A percentile compares a stretch with the other conserved stretches of the same genome.
phyloP scores from a whole-genome alignment of 345 rosid genomes.

The Camelina hispida region DNA sequence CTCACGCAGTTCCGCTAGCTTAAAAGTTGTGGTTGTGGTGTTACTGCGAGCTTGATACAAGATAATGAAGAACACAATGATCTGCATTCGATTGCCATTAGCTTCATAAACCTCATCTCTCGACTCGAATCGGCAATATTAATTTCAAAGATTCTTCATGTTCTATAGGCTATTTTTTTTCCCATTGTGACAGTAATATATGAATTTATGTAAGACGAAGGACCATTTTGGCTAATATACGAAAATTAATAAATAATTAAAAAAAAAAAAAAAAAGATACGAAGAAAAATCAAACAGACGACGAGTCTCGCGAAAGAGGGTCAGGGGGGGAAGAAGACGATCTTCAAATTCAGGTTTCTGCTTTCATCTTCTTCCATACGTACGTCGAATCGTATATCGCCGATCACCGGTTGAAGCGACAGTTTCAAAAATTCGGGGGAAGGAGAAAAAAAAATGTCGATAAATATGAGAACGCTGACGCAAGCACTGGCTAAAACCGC shows the following conservation, averaged over 20 bases:
- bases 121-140: constrained; percentile 62
- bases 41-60: constrained; percentile 43
- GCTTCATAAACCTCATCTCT: constrained; percentile 70
- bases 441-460: constrained; percentile 54
- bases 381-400: constrained; percentile 13
- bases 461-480: constrained; percentile 88
- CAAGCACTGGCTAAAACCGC: constrained; percentile 95
- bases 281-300: constrained; percentile 25
- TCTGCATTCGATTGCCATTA: constrained; percentile 69
- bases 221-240: constrained; percentile 12
- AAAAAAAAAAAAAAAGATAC: not conserved
- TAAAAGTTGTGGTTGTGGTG: constrained; percentile 43
- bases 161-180: constrained; percentile 11
- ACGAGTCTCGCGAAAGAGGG: constrained; percentile 13
- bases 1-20: not conserved
- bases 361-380: not conserved
- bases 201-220: not conserved
- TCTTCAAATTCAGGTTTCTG: constrained; percentile 32
- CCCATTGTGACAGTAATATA: constrained; percentile 3
- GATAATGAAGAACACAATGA: constrained; percentile 67
- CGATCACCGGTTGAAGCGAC: constrained; percentile 52
- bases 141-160: constrained; percentile 48
- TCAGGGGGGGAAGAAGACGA: constrained; percentile 35
- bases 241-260: constrained; percentile 2
- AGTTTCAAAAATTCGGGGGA: constrained; percentile 41